Evolutionary conservation across 768 basidiomycete species (phyloP).

Genomic region (Melanogaster broomeanus): DNA sequence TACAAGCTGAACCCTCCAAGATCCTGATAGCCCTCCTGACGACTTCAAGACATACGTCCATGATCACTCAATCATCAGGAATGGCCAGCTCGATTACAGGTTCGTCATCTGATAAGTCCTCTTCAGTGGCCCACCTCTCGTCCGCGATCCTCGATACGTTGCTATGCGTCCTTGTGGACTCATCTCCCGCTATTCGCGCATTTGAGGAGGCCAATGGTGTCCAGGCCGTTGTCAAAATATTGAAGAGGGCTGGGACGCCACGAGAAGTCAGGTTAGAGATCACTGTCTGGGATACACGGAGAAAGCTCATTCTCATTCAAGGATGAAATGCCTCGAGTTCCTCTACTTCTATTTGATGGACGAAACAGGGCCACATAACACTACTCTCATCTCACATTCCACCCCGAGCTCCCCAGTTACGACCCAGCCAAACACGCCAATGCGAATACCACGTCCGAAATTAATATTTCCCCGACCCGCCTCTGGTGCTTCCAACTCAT

Average conservation of each 20-base stretch:
- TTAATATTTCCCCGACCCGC: slow-evolving; percentile 26
- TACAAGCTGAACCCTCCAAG: slow-evolving; percentile 39
- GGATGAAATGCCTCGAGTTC: slow-evolving; percentile 96
- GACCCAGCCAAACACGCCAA: slow-evolving; percentile 25
- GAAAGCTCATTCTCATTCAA: slow-evolving; percentile 30
- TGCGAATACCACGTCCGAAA: slow-evolving; percentile 17
- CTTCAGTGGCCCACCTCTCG: slow-evolving; percentile 49
- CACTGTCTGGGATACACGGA: slow-evolving; percentile 40
- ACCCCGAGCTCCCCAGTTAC: slow-evolving; percentile 33
- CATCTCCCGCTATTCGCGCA: slow-evolving; percentile 65
- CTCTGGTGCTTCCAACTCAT: slow-evolving; percentile 17
- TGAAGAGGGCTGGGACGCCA: slow-evolving; percentile 85
- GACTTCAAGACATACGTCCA: slow-evolving; percentile 63
- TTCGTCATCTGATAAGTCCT: slow-evolving; percentile 23
- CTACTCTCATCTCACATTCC: slow-evolving; percentile 26
- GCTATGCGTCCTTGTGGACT: slow-evolving; percentile 87
- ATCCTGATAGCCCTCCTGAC: slow-evolving; percentile 72
- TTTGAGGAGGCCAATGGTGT: slow-evolving; percentile 82
- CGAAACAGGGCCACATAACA: slow-evolving; percentile 48
- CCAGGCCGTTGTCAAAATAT: slow-evolving; percentile 80
- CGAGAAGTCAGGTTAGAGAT: slow-evolving; percentile 82
- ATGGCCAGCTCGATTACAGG: not conserved
- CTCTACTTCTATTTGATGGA: slow-evolving; percentile 94
- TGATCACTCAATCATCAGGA: slow-evolving; percentile 18
- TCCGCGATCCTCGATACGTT: slow-evolving; percentile 81